These are phyloP conservation scores for Naumovozyma dairenensis DNA, from an alignment of 805 yeast species.

Conservation along the genomic window DNA sequence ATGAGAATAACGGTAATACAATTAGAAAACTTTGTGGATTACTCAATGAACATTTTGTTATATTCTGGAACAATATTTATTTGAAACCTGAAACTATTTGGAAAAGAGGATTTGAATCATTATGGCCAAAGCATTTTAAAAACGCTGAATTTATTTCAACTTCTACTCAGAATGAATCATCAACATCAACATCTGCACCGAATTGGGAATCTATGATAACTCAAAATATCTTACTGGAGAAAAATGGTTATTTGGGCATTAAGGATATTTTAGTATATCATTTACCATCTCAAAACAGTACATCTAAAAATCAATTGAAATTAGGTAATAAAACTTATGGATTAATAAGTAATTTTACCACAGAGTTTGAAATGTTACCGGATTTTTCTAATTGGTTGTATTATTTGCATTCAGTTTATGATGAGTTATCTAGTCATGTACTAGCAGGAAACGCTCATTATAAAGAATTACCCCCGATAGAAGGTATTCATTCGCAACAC, in stretches of 20 bases:
- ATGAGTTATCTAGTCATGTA: slow-evolving; percentile 21
- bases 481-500: too few species aligned
- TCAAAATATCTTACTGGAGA: slow-evolving; percentile 19
- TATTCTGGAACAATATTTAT: slow-evolving; percentile 25
- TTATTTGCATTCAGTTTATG: slow-evolving; percentile 22
- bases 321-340: slow-evolving; percentile 21
- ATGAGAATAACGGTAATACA: not conserved
- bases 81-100: slow-evolving; percentile 16
- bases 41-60: slow-evolving; percentile 24
- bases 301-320: not conserved
- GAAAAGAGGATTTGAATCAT: slow-evolving; percentile 16
- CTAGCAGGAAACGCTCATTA: slow-evolving; percentile 22
- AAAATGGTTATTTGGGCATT: slow-evolving; percentile 22
- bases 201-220: slow-evolving; percentile 24
- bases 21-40: slow-evolving; percentile 18
- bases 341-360: slow-evolving; percentile 20
- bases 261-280: slow-evolving; percentile 26
- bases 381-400: slow-evolving; percentile 27
- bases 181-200: not conserved
- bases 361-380: slow-evolving; percentile 15
- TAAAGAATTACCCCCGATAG: slow-evolving; percentile 15
- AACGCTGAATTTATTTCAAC: slow-evolving; percentile 17
- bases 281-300: slow-evolving; percentile 12
- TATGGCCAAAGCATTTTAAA: slow-evolving; percentile 19
- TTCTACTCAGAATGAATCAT: too few species aligned